Base-by-base conservation (phyloP, 306 rosid species). In the Quercus parvula region DNA sequence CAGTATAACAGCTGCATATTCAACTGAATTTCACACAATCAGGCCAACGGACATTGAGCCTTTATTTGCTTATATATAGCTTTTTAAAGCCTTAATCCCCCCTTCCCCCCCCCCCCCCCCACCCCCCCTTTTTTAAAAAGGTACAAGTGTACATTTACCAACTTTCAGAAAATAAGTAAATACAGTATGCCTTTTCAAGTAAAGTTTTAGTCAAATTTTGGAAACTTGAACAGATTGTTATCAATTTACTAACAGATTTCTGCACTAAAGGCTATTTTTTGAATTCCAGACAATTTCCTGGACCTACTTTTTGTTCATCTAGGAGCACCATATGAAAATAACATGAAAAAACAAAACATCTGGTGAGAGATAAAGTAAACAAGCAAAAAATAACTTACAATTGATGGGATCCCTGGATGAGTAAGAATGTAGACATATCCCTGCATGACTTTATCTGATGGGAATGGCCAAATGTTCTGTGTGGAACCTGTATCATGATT, bases 361-460 rank as follows among this genome's bases (percentile, higher is more conserved):
- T 8, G 11, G 13, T 3, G 4, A 62, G 38, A 49, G 17, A 49
- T 15, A 63, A 63, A 14, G 8, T 27, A 10, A 27, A 14, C 1
- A 1, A 63, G 38, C 17, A 27, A 22, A 46, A 5, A 24, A 14
- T 10, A 63, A 63, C 19, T 82, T 77, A 86, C 89, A 1, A 86
- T 71, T 28, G 75, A 14, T 14, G 86, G 86, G 22, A 79, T 83
- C 11, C 89, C 89, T 1, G 89, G 89, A 71, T 86, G 89, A 56
- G 89, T 86, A 56, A 82, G 83, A 70, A 82, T 80, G 58, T 86
- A 82, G 3, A 75, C 84, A 41, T 86, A 82, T 38, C 89, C 89
- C 56, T 76, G 84, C 68, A 80, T 61, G 84, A 86, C 83, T 73
- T 86, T 77, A 1, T 79, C 81, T 3, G 20, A 3, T 4, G 86